Evolutionary conservation across 805 yeast species (phyloP), one percentile per base, ranked within the genome.

Genomic region (Hyphopichia homilentoma): DNA sequence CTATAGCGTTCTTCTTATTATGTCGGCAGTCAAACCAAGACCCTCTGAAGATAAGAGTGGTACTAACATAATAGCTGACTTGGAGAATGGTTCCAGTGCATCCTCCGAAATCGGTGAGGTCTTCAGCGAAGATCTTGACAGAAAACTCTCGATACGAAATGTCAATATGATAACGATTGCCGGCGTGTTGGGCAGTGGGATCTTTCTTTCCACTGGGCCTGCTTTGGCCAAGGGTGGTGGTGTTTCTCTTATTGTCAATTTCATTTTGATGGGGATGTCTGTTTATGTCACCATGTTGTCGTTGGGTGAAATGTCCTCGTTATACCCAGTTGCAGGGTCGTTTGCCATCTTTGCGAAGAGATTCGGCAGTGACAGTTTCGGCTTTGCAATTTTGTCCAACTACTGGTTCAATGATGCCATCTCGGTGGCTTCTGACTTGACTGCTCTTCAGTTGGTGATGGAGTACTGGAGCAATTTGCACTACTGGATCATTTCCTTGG

Each of bases 301-400:
- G 22, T 57, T 77, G 27, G 81, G 81, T 7, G 81, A 75, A 44
- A 75, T 75, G 79, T 56, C 76, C 4, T 69, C 79, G 1, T 66
- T 57, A 33, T 59, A 65, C 53, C 82, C 84, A 3, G 70, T 68
- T 16, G 68, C 76, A 2, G 79, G 78, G n/a, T 70, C 76, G 5
- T 71, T 73, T 36, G 65, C 77, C 17, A 59, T 73, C 1, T 74
- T 61, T 41, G 73, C 76, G 12, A 56, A 64, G 16, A 52, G 77
- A 20, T 73, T 65, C 41, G 75, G 75, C 3, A 70, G 70, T 38
- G 71, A 65, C 4, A 61, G 75, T 9, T 59, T 73, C 34, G 79
- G 79, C 0, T 75, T 75, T 48, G 73, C 79, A 2, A 61, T 73
- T 21, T 60, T 71, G 20, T 48, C 63, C 50, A 70, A 69, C 41